Evolutionary conservation across 192 early-diverging fungal species (phyloP), one percentile per base, ranked within the genome.

Genomic region (Coemansia sp.): DNA sequence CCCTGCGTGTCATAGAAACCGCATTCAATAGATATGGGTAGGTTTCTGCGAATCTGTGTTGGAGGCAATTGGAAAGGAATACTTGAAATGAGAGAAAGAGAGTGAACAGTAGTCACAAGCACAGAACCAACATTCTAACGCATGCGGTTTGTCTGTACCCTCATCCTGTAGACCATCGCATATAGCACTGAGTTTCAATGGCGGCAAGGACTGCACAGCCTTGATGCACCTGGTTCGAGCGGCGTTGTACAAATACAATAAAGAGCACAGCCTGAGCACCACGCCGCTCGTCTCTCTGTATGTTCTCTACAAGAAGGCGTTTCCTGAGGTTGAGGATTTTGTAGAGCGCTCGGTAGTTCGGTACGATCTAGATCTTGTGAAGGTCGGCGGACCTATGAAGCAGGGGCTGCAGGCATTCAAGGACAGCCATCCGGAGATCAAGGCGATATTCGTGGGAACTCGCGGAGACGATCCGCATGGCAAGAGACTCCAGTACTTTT

Each of bases 141-240:
- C 26, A 10, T 26, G 26, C 1, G 26, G 26, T 32, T 26, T 39
- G 18, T 45, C 32, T 37, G 16, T 66, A 39, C 37, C 39, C 11
- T 52, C 39, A 36, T 37, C 46, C 58, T 62, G 8, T 84, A 94
- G 93, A 45, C 70, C 81, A 18, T 74, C 86, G 0, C 79, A 82
- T 7, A 56, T 96, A 11, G 87, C 90, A 6, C 78, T 98, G 46
- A 91, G 90, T 57, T 98, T 97, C 67, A 98, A 98, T 71, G 97
- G 97, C 9, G 97, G 97, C 16, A 98, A 98, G 76, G 97, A 98
- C 73, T 97, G 97, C 78, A 96, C 95, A 2, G 93, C 95, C 11
- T 77, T 98, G 47, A 82, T 98, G 47, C 91, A 94, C 69, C 70
- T 97, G 36, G 85, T 91, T 26, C 78, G 85, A 6, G 90, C 90